Evolutionary conservation across 768 basidiomycete genomes (phyloP), one percentile per base, ranked within the genome.

Genomic region (Leccinum sublutescens): DNA sequence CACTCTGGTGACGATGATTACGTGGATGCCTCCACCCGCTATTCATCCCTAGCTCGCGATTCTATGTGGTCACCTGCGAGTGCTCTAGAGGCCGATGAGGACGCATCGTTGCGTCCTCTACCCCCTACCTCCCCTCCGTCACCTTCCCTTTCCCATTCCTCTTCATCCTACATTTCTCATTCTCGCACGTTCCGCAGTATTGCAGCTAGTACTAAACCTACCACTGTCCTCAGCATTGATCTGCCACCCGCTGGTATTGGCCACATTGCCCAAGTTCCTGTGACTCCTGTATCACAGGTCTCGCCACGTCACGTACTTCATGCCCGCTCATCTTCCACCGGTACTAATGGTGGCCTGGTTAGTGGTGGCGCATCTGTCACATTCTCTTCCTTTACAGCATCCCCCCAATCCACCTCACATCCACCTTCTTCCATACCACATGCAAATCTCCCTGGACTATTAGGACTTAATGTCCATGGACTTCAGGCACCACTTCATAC

Each of bases 181-280:
- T 83, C 91, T 15, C 83, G 87, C 55, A 93, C 91, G 0, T 92
- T 93, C 74, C 82, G 84, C 66, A 91, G 89, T 68, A 87, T 88
- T 67, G 85, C 88, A 27, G 91, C 89, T 6, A 92, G 89, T 66
- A 98, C 95, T 12, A 97, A 97, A 73, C 95, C 94, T 2, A 98
- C 95, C 5, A 98, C 95, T 0, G 74, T 98, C 25, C 78, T 97
- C n/a, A 93, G 91, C 64, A 84, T 96, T 61, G 95, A 98, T 67
- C 72, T 93, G 25, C 84, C 82, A 49, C 84, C 86, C 7, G 86
- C 86, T 63, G 90, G 89, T 12, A 87, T 94, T 80, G 94, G 89
- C 1, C 93, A 96, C 73, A 96, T 96, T 64, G 94, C 94, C 6
- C 91, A 96, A 69, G 91, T 85, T 10, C 86, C 91, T 43, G 68